Percentiles rank a stretch among this genome's conserved stretches.
These are phyloP conservation scores for Trichoderma simmonsii DNA, from an alignment of 2,329 filamentous ascomycete species.

Conservation along the genomic window DNA sequence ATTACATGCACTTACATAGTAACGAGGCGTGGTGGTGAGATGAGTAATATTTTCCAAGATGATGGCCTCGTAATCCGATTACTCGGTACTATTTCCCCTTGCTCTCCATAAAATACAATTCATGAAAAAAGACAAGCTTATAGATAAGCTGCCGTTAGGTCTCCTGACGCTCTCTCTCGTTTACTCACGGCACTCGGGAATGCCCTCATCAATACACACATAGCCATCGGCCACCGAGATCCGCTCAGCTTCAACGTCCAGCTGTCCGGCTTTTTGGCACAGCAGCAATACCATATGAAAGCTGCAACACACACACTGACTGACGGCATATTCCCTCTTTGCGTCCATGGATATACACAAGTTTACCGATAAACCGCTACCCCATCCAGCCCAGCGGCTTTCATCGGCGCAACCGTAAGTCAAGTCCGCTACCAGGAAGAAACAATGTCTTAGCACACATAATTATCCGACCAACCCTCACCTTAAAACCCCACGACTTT, in stretches of 20 bases:
- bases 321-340: too few relatives aligned
- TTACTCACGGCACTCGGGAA: not conserved
- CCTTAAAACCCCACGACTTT: not conserved
- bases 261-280: not conserved
- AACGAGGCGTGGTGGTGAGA: not conserved
- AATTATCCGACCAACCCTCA: not conserved
- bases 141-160: not conserved
- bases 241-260: not conserved
- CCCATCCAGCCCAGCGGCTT: not conserved
- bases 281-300: not conserved
- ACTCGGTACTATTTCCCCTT: not conserved
- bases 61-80: not conserved
- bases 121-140: not conserved
- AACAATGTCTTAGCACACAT: not conserved
- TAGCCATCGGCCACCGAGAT: not conserved
- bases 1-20: not conserved
- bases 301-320: not conserved
- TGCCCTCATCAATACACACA: not conserved
- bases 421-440: not conserved
- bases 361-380: not conserved
- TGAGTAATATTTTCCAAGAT: not conserved
- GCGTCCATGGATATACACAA: too few relatives aligned
- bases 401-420: not conserved
- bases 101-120: not conserved
- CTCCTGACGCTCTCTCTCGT: not conserved